Evolutionary conservation across 2,329 filamentous ascomycete genomes (phyloP), one percentile per base, ranked within the genome.

Genomic region (Fusarium anguioides): DNA sequence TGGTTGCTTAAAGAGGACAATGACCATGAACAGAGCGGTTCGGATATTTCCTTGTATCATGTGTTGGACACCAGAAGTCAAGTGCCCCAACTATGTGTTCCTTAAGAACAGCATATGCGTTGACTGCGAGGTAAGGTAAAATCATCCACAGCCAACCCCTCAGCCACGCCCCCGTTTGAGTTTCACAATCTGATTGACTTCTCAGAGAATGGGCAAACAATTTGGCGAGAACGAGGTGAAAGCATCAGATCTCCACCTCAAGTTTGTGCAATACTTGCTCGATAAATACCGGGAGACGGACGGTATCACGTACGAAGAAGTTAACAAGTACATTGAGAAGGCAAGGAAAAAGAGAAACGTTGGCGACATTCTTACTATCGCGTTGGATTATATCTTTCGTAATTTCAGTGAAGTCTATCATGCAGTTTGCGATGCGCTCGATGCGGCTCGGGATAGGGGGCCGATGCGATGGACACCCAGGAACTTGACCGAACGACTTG

Each of bases 81-180:
- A 71, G 66, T 72, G 70, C 35, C 36, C 63, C 35, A 71, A 70
- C 50, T 71, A 70, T 51, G 70, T 72, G 53, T 72, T 72, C 27
- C 63, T 72, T 17, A 64, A 68, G 44, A 56, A 66, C 47, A 70
- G 70, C 26, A 60, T 63, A 41, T 71, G 70, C 51, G 44, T 72
- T 24, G 70, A 72, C 40, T 71, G 70, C 39, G 66, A 72, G 56
- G 70, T 61, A 68, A 61, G 57, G 51, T n/a, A 42, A 27, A 52
- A 31, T 5, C 24, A 33, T 35, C n/a, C 29, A 29, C 18, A 31
- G 10, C 40, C 31, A 66, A 40, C 21, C 46, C 36, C 21, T 36
- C 35, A 17, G 27, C 10, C 26, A 36, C 42, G 47, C 40, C 42
- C n/a, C 31, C n/a, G 17, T 9, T 27, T 17, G 27, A 53, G 37